phyloP scores from a whole-genome alignment of 768 basidiomycete species.

The Mycena pura region DNA sequence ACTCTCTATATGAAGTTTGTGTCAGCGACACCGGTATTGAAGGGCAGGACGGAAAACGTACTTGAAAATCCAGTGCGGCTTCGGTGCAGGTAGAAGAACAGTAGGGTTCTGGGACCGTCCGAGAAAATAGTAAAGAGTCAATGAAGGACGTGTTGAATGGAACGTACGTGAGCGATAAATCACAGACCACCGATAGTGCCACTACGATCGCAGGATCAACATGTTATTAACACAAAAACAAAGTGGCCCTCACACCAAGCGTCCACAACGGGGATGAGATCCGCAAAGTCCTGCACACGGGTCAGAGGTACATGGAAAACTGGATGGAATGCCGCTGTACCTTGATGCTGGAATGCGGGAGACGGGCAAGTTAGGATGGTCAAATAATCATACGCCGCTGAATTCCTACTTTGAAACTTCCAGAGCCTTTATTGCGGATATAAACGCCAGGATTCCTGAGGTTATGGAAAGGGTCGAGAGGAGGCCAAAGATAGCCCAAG shows the following conservation, averaged over 20 bases:
- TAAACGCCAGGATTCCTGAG: background rate
- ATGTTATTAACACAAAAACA: background rate
- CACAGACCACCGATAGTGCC: slow-evolving; percentile 1
- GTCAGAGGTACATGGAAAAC: background rate
- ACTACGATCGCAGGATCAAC: background rate
- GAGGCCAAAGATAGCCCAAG: background rate
- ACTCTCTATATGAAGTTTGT: background rate
- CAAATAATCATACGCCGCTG: background rate
- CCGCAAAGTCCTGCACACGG: background rate
- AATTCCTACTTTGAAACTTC: background rate
- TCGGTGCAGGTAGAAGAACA: slow-evolving; percentile 4
- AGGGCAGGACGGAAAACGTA: background rate
- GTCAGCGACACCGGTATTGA: background rate
- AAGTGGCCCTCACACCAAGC: background rate
- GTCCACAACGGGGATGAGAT: slow-evolving; percentile 4
- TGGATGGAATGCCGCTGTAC: background rate
- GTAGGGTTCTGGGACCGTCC: background rate
- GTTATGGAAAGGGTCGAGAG: background rate
- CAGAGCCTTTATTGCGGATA: background rate
- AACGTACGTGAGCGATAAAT: background rate
- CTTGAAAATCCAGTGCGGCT: background rate
- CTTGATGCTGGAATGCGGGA: background rate
- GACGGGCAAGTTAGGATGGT: background rate
- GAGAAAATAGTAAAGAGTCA: background rate
- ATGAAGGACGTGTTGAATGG: background rate